Evolutionary conservation across 2,329 filamentous ascomycete genomes (phyloP).

Genomic region (Drechslerella dactyloides): DNA sequence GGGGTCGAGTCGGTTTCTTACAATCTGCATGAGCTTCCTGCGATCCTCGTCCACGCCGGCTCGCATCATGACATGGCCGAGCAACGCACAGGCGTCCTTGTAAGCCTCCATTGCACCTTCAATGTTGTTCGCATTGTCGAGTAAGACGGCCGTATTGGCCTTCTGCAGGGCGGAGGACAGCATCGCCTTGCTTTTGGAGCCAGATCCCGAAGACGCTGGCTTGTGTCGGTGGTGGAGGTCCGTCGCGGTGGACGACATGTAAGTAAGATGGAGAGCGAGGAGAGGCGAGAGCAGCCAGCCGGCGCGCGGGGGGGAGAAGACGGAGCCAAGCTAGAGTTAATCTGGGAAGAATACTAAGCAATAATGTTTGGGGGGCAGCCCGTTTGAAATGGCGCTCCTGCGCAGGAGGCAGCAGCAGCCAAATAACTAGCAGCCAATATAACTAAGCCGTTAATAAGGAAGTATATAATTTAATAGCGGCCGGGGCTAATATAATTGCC

Average conservation of each 20-base stretch:
- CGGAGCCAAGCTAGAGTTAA: slow-evolving; percentile 47
- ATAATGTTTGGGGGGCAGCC: slow-evolving; percentile 27
- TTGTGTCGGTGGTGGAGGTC: slow-evolving; percentile 49
- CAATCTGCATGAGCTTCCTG: slow-evolving; percentile 89
- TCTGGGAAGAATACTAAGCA: not conserved
- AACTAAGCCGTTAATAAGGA: slow-evolving; percentile 5
- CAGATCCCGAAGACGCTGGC: slow-evolving; percentile 43
- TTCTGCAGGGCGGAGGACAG: slow-evolving; percentile 93
- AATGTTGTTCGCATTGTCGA: slow-evolving; percentile 95
- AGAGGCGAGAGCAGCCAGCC: slow-evolving; percentile 20
- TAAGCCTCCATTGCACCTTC: slow-evolving; percentile 91
- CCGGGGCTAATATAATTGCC: slow-evolving; percentile 3
- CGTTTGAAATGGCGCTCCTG: slow-evolving; percentile 15
- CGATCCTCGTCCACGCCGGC: slow-evolving; percentile 86
- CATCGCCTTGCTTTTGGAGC: slow-evolving; percentile 73
- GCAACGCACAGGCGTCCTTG: slow-evolving; percentile 81
- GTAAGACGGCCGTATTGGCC: slow-evolving; percentile 90
- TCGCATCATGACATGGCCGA: slow-evolving; percentile 84
- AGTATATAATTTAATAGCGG: not conserved
- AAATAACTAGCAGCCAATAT: not conserved
- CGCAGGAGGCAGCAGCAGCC: slow-evolving; percentile 12
- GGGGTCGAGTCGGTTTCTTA: slow-evolving; percentile 61
- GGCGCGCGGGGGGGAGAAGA: slow-evolving; percentile 14
- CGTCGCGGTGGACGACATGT: slow-evolving; percentile 50
- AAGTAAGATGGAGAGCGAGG: slow-evolving; percentile 31